A percentile compares a stretch with the other conserved stretches of the same genome.
Evolutionary conservation across 306 rosid species (phyloP).

Genomic region (Fragaria ananassa): DNA sequence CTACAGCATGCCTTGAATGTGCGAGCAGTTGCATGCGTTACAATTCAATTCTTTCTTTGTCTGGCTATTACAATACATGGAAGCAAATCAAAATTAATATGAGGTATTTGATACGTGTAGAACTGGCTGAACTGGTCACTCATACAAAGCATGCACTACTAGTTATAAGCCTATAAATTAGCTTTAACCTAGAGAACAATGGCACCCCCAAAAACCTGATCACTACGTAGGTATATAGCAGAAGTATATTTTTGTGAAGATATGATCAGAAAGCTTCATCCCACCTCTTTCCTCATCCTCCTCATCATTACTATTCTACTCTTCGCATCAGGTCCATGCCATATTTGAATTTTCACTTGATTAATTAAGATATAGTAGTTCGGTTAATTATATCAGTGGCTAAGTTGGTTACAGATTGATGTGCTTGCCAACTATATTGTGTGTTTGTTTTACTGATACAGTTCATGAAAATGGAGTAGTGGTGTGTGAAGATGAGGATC

Average conservation of each 20-base stretch:
- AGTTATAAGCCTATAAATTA: neutral
- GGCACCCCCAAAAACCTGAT: neutral
- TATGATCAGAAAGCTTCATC: conserved; percentile 3
- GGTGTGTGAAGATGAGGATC: neutral
- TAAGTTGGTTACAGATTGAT: neutral
- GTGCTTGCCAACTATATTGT: neutral
- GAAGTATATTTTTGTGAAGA: neutral
- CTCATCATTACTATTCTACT: neutral
- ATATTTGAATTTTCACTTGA: neutral
- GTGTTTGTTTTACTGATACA: neutral
- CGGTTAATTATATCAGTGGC: neutral
- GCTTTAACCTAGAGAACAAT: neutral
- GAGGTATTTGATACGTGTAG: neutral
- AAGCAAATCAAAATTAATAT: neutral
- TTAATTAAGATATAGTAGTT: neutral
- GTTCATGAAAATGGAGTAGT: conserved; percentile 1
- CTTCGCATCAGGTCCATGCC: conserved; percentile 1
- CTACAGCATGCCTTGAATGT: neutral
- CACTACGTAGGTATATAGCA: neutral
- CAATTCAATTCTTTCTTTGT: neutral
- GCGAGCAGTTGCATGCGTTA: neutral
- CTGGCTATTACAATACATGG: neutral
- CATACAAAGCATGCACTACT: neutral
- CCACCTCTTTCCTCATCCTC: neutral
- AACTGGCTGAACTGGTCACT: neutral